These are phyloP conservation scores for Hanseniaspora mollemarum DNA, from an alignment of 805 yeast genomes.

Conservation along the genomic window DNA sequence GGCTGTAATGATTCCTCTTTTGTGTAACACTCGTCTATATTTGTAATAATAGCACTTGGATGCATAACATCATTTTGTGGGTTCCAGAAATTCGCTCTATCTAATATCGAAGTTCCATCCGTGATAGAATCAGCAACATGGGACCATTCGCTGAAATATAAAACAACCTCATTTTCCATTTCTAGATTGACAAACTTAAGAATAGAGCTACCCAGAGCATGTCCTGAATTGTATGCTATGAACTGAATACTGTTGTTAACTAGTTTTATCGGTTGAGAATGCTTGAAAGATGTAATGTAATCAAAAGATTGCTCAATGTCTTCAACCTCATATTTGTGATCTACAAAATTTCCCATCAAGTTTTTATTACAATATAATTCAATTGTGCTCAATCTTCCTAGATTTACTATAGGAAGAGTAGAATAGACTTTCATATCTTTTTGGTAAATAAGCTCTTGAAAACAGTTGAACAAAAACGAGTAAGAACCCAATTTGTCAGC, in stretches of 20 bases:
- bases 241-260: conserved; percentile 48
- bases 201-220: conserved; percentile 82
- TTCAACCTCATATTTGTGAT: conserved; percentile 47
- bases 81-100: conserved; percentile 64
- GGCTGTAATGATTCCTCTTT: conserved; percentile 9
- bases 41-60: conserved; percentile 9
- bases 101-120: conserved; percentile 54
- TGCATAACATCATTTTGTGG: conserved; percentile 32
- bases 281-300: conserved; percentile 55
- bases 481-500: conserved; percentile 71
- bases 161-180: conserved; percentile 68
- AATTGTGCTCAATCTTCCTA: conserved; percentile 77
- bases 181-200: conserved; percentile 24
- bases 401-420: conserved; percentile 76
- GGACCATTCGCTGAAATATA: conserved; percentile 63
- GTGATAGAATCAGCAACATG: conserved; percentile 81
- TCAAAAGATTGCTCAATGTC: conserved; percentile 79
- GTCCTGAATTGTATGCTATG: conserved; percentile 85
- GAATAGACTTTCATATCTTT: conserved; percentile 66
- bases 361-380: conserved; percentile 69
- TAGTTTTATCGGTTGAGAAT: conserved; percentile 59
- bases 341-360: conserved; percentile 55
- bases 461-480: conserved; percentile 41
- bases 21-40: neutral
- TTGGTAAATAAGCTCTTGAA: conserved; percentile 25